Conservation (phyloP, 306 rosid genomes). For the Acmispon strigosus region DNA sequence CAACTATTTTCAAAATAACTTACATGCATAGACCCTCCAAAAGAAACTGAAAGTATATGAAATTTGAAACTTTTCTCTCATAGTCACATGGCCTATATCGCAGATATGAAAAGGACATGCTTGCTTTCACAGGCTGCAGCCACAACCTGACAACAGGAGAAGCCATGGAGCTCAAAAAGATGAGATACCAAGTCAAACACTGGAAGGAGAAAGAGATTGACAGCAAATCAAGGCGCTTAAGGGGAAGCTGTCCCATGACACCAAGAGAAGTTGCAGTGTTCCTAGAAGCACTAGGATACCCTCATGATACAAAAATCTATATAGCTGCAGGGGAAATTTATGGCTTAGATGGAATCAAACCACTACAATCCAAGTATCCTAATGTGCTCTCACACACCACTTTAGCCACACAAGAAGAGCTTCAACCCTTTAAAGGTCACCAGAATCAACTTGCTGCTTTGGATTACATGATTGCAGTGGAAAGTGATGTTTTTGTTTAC, state of each 20-base stretch:
- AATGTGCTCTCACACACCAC: conserved; percentile 35
- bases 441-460: conserved; percentile 66
- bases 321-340: conserved; percentile 51
- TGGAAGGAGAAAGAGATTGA: conserved; percentile 64
- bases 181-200: conserved; percentile 42
- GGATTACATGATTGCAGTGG: conserved; percentile 51
- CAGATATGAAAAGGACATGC: conserved; percentile 82
- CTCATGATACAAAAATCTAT: conserved; percentile 49
- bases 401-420: conserved; percentile 55
- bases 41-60: no score
- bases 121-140: conserved; percentile 71
- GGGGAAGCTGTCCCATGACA: conserved; percentile 70
- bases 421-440: conserved; percentile 33
- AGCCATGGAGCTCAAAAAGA: conserved; percentile 21
- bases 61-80: no score
- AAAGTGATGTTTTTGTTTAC: conserved; percentile 62
- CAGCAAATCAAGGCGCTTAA: conserved; percentile 25
- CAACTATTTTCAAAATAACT: no score
- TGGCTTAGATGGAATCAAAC: conserved; percentile 37
- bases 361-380: conserved; percentile 42
- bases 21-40: no score
- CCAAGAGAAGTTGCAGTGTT: conserved; percentile 68
- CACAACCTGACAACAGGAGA: conserved; percentile 47
- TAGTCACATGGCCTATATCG: background rate
- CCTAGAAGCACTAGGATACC: conserved; percentile 62